Evolutionary conservation across 345 rosid species (phyloP), one percentile per base, ranked within the genome.

Genomic region (Garcia nutans): DNA sequence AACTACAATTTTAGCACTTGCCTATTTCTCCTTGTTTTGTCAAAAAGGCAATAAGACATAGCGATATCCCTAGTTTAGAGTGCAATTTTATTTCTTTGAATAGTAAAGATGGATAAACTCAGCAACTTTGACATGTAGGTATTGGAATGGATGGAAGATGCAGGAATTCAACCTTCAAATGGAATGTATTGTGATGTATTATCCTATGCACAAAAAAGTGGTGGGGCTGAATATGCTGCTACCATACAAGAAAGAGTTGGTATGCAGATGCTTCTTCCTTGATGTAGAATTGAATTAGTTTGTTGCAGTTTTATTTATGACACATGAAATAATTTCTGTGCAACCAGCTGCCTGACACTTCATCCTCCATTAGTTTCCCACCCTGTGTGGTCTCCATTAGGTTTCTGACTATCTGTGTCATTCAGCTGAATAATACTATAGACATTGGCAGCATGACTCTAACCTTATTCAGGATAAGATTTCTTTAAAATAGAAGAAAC

Each of bases 61-160:
- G 10, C 3, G 22, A 31, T 20, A 2, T 49, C 11, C 42, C 72
- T 24, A 8, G 42, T 42, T 45, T 22, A 45, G 12, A 12, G 5
- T 68, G 17, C 24, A 49, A 3, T 66, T 31, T 56, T 3, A 28
- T 60, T 65, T 60, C 33, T 60, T 24, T 60, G 3, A 26, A 16
- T 17, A 13, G 57, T 15, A 54, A 1, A 17, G 20, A 49, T 49
- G 57, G 26, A 16, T 70, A 64, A 31, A 42, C 56, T 44, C 20
- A 3, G 59, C 19, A 60, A 74, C n/a, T 72, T 73, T 50, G 19
- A 28, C 44, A 54, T 82, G 77, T 84, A 94, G 97, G 93, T 95
- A 45, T 77, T 90, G 69, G 91, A 89, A 66, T 95, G 97, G 99
- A 93, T 92, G 97, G 83, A 80, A 81, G 95, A 89, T 74, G 86